Percentiles rank a stretch among this genome's conserved stretches.
These are phyloP conservation scores for Candida succiphila DNA, from an alignment of 805 yeast genomes.

Conservation along the genomic window DNA sequence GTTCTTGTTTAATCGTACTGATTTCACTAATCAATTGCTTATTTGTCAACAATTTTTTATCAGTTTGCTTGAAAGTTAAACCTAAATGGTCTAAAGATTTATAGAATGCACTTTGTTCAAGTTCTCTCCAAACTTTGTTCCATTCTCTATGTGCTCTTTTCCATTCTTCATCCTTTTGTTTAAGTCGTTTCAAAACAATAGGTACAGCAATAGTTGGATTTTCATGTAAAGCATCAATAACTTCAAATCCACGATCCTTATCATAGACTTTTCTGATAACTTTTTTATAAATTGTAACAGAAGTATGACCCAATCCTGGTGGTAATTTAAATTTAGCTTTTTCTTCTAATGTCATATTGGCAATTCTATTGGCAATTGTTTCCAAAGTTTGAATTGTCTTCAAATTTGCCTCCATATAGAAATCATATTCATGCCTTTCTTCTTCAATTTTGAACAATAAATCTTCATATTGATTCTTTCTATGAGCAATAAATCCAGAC, in stretches of 20 bases:
- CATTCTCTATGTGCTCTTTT: slow-evolving; percentile 95
- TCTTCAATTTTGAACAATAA: slow-evolving; percentile 91
- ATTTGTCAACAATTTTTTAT: slow-evolving; percentile 82
- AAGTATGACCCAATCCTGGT: slow-evolving; percentile 87
- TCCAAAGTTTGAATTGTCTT: slow-evolving; percentile 93
- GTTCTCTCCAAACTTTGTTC: slow-evolving; percentile 98
- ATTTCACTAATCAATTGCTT: slow-evolving; percentile 88
- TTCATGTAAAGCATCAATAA: slow-evolving; percentile 90
- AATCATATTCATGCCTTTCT: slow-evolving; percentile 96
- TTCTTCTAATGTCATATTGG: slow-evolving; percentile 88
- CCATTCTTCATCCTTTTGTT: slow-evolving; percentile 99
- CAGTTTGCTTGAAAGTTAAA: slow-evolving; percentile 92
- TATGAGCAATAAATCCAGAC: slow-evolving; percentile 97
- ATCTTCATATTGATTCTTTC: slow-evolving; percentile 97
- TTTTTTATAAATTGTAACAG: slow-evolving; percentile 85
- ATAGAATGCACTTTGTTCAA: slow-evolving; percentile 90
- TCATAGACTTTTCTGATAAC: slow-evolving; percentile 89
- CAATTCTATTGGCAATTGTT: slow-evolving; percentile 87
- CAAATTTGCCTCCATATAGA: slow-evolving; percentile 87
- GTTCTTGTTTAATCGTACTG: slow-evolving; percentile 86
- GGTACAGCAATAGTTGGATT: slow-evolving; percentile 95
- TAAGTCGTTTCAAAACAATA: slow-evolving; percentile 79
- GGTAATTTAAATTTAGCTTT: slow-evolving; percentile 79
- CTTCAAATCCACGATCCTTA: slow-evolving; percentile 91
- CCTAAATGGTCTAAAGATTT: slow-evolving; percentile 95